phyloP scores from a whole-genome alignment of 2,329 filamentous ascomycete species.

The Mycosphaerella arachidis region DNA sequence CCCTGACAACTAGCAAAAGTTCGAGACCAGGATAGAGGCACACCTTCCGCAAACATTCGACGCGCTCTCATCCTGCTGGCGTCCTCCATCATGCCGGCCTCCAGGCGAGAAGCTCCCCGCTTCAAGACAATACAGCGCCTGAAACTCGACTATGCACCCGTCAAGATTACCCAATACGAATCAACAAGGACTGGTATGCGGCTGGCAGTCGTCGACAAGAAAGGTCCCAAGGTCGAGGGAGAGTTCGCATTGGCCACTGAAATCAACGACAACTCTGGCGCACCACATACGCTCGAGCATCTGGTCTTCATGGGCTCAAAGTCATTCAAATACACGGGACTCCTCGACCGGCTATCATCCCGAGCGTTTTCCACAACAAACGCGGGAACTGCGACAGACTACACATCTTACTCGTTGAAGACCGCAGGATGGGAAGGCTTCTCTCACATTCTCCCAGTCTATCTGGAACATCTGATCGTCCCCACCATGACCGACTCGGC shows the following conservation, averaged over 20 bases:
- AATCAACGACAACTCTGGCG: conserved; percentile 94
- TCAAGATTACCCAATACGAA: conserved; percentile 89
- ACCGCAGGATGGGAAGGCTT: conserved; percentile 97
- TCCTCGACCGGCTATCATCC: conserved; percentile 89
- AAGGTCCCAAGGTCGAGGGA: conserved; percentile 90
- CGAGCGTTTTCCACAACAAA: conserved; percentile 92
- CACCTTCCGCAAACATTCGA: not conserved
- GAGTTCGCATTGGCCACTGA: conserved; percentile 96
- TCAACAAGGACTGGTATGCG: conserved; percentile 93
- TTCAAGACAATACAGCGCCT: conserved; percentile 86
- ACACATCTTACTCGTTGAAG: conserved; percentile 92
- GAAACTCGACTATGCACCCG: conserved; percentile 82
- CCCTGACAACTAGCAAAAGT: not conserved
- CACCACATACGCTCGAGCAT: conserved; percentile 57
- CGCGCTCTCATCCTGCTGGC: not conserved
- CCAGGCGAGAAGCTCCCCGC: conserved; percentile 44
- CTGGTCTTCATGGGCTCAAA: conserved; percentile 68
- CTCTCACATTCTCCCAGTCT: conserved; percentile 87
- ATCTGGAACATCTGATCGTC: conserved; percentile 87
- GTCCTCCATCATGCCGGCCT: conserved; percentile 25
- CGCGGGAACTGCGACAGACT: conserved; percentile 93
- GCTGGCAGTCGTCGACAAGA: conserved; percentile 82
- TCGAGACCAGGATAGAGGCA: not conserved
- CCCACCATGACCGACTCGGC: conserved; percentile 89
- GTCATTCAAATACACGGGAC: conserved; percentile 88